Percentiles rank a stretch among this genome's conserved stretches.
Conservation (phyloP, 208 protist species). For the Leishmania aethiopica region DNA sequence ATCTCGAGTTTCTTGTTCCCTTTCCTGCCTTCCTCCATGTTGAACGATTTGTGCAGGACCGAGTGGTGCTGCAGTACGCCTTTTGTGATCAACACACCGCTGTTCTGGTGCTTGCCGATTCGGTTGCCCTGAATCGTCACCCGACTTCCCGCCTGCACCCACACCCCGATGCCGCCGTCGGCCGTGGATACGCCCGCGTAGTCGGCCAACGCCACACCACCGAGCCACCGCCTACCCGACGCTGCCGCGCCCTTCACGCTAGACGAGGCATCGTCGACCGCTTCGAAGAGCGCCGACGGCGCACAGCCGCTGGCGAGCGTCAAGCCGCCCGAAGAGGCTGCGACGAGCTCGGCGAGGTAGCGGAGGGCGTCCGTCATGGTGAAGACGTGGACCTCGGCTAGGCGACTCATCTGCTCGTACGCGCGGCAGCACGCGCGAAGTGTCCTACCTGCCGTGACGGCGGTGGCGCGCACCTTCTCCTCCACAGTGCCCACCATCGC, state of each 20-base stretch:
- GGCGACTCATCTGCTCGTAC: slow-evolving; percentile 51
- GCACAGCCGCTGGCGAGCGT: slow-evolving; percentile 51
- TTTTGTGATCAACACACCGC: slow-evolving; percentile 62
- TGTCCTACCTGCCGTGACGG: not conserved
- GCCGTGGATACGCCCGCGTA: slow-evolving; percentile 61
- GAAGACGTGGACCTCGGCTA: slow-evolving; percentile 49
- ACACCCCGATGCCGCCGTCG: slow-evolving; percentile 83
- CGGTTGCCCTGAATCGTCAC: slow-evolving; percentile 50
- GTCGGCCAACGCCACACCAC: slow-evolving; percentile 40
- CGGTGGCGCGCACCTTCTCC: not conserved
- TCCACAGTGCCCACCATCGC: slow-evolving; percentile 3
- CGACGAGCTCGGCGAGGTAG: slow-evolving; percentile 57
- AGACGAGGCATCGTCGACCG: too few species aligned
- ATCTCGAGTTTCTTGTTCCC: slow-evolving; percentile 8
- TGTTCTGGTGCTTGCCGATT: slow-evolving; percentile 56
- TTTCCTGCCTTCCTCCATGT: slow-evolving; percentile 13
- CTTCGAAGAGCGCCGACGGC: slow-evolving; percentile 27
- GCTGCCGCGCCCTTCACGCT: not conserved
- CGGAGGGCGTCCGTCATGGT: slow-evolving; percentile 51
- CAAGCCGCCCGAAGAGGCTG: slow-evolving; percentile 53
- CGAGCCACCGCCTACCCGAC: slow-evolving; percentile 18
- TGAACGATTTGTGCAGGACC: slow-evolving; percentile 36
- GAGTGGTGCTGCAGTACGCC: slow-evolving; percentile 62
- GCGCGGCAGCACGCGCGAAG: slow-evolving; percentile 18
- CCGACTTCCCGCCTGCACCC: slow-evolving; percentile 69